These are phyloP conservation scores for Podospora didyma DNA, from an alignment of 495 filamentous ascomycete species.

Conservation along the genomic window DNA sequence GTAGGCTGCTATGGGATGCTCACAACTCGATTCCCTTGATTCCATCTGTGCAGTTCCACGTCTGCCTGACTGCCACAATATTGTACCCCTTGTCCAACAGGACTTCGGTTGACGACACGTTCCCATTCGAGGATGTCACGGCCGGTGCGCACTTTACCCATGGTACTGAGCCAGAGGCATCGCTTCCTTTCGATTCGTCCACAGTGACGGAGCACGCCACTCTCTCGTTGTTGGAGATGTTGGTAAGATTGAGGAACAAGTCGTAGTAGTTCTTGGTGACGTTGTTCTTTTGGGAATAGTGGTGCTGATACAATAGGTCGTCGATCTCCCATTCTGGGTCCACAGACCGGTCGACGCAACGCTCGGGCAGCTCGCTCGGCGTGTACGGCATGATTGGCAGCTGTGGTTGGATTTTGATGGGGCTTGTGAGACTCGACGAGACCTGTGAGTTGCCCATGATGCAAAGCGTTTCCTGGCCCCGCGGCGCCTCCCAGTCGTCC, in stretches of 20 bases:
- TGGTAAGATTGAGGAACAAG: slow-evolving; percentile 15
- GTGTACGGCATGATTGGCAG: slow-evolving; percentile 18
- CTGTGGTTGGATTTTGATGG: slow-evolving; percentile 19
- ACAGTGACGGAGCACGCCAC: slow-evolving; percentile 7
- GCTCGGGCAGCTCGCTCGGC: slow-evolving; percentile 5
- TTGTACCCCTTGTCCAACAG: slow-evolving; percentile 12
- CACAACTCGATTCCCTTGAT: slow-evolving; percentile 15
- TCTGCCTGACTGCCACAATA: slow-evolving; percentile 19
- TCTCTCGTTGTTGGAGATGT: slow-evolving; percentile 10
- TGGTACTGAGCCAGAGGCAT: slow-evolving; percentile 1
- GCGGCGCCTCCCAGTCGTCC: slow-evolving; percentile 12
- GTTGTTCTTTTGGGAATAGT: neutral
- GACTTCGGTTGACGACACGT: slow-evolving; percentile 3
- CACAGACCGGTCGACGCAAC: slow-evolving; percentile 16
- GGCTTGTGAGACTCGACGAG: slow-evolving; percentile 10
- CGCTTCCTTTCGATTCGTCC: neutral
- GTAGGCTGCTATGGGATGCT: neutral
- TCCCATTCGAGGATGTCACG: neutral
- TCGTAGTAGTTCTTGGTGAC: slow-evolving; percentile 1
- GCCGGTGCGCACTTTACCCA: slow-evolving; percentile 13
- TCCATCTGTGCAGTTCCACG: slow-evolving; percentile 19
- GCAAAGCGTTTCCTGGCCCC: slow-evolving; percentile 18
- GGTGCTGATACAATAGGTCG: slow-evolving; percentile 10
- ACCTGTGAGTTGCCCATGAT: slow-evolving; percentile 23
- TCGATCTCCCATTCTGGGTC: slow-evolving; percentile 20